Evolutionary conservation across 2,329 filamentous ascomycete genomes (phyloP), one percentile per base, ranked within the genome.

Genomic region (Cladosporium cucumerinum): DNA sequence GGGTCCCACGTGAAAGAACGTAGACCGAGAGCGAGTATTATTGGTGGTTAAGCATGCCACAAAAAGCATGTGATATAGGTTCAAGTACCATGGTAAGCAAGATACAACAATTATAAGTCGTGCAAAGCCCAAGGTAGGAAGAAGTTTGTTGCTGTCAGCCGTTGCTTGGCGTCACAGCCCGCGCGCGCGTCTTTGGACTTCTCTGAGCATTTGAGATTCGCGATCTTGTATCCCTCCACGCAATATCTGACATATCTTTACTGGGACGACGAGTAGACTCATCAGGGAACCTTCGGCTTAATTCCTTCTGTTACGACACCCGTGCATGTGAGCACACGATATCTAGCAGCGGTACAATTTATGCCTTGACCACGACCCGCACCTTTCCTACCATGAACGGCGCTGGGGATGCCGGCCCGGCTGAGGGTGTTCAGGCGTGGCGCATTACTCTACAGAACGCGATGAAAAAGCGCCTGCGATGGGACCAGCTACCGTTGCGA

Each of bases 401-500:
- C 51, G n/a, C 25, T 28, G 51, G 26, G 25, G 60, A 62, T 26
- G 32, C 49, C 26, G 26, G 25, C 26, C 30, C 48, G 32, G 34
- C 34, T 26, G 32, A 54, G 43, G 60, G 32, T 46, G 49, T 36
- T 18, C 49, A 64, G 26, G 61, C 54, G 34, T 64, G 61, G 61
- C 55, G 30, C 10, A 18, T 30, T 32, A 46, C 61, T n/a, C 23
- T 64, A 12, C 46, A 49, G 39, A 39, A 30, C 23, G 54, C 54
- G 10, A 39, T 32, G 30, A 49, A 51, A 14, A 43, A 54, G 28
- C 61, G 55, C 12, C 18, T 51, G n/a, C 52, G 61, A 36, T 59
- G 54, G 55, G 51, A 21, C n/a, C 39, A 58, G 16, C 30, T 64
- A 18, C 61, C 69, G 12, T 60, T 74, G 32, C 63, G 66, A 54